Evolutionary conservation across 2,329 filamentous ascomycete species (phyloP).

Genomic region (Thielaviopsis cerberus): DNA sequence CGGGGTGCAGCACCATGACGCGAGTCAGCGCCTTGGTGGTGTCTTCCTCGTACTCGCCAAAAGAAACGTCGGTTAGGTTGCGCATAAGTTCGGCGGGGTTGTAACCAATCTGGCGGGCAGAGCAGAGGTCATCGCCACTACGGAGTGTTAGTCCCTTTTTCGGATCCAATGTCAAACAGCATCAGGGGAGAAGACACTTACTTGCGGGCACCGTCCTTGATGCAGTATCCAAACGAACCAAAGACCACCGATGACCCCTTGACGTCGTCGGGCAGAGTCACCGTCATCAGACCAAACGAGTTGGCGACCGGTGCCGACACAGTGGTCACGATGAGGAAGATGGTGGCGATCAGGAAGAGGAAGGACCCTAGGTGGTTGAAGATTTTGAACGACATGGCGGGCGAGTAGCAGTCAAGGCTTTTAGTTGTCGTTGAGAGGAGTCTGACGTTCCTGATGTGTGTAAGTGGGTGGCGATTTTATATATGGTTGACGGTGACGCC

Average conservation of each 20-base stretch:
- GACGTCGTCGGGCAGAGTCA: slow-evolving; percentile 26
- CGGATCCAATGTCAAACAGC: too few relatives aligned
- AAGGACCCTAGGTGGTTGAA: slow-evolving; percentile 40
- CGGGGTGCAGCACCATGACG: slow-evolving; percentile 43
- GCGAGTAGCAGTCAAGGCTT: neutral
- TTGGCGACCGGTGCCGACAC: slow-evolving; percentile 42
- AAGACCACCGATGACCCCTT: slow-evolving; percentile 26
- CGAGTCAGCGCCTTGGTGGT: slow-evolving; percentile 33
- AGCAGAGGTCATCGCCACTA: slow-evolving; percentile 29
- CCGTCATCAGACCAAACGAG: slow-evolving; percentile 32
- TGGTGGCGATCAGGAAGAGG: slow-evolving; percentile 33
- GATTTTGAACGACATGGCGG: slow-evolving; percentile 29
- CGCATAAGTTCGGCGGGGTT: slow-evolving; percentile 29
- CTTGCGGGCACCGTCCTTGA: slow-evolving; percentile 15
- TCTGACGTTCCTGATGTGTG: neutral
- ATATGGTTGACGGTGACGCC: neutral
- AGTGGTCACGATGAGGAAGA: slow-evolving; percentile 38
- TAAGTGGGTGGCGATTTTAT: slow-evolving; percentile 4
- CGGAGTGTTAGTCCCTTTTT: too few relatives aligned
- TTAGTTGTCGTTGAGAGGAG: neutral
- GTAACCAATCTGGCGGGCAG: slow-evolving; percentile 33
- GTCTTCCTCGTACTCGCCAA: slow-evolving; percentile 24
- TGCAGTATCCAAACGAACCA: slow-evolving; percentile 44
- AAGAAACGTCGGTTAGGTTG: slow-evolving; percentile 20
- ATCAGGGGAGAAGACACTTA: too few relatives aligned